Evolutionary conservation across 2,329 filamentous ascomycete genomes (phyloP).

Genomic region (Albophoma yamanashiensis): DNA sequence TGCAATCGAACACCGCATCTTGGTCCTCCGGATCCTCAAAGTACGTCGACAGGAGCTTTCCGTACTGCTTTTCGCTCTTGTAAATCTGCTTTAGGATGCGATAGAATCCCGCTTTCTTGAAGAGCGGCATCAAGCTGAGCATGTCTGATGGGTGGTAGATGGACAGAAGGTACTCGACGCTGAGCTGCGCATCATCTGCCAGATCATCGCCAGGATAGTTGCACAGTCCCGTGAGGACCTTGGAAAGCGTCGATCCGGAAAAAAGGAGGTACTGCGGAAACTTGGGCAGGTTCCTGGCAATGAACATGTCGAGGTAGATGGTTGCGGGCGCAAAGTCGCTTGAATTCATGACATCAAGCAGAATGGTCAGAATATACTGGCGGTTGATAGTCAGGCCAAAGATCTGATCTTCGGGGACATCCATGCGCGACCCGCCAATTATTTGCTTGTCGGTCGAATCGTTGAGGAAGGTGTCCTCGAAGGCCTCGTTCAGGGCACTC

Average conservation of each 20-base stretch:
- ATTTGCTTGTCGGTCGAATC: conserved; percentile 55
- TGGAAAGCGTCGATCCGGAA: conserved; percentile 74
- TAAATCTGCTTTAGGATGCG: conserved; percentile 87
- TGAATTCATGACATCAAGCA: conserved; percentile 81
- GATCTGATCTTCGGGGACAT: conserved; percentile 53
- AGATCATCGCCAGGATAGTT: conserved; percentile 71
- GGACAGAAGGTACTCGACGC: conserved; percentile 87
- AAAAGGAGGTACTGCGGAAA: conserved; percentile 93
- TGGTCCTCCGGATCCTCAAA: conserved; percentile 77
- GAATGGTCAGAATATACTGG: conserved; percentile 84
- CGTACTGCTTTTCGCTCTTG: conserved; percentile 67
- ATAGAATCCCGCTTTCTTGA: conserved; percentile 74
- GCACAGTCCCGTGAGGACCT: conserved; percentile 73
- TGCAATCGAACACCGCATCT: conserved; percentile 65
- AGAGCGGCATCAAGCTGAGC: conserved; percentile 61
- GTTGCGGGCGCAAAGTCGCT: conserved; percentile 65
- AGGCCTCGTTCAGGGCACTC: conserved; percentile 92
- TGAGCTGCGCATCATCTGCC: conserved; percentile 91
- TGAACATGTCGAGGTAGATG: conserved; percentile 97
- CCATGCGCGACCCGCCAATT: conserved; percentile 38
- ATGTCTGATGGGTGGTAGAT: conserved; percentile 85
- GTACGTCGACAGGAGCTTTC: conserved; percentile 66
- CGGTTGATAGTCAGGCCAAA: conserved; percentile 68
- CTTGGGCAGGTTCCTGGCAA: conserved; percentile 89
- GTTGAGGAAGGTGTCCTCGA: conserved; percentile 90